Percentiles rank a stretch among this genome's conserved stretches.
These are phyloP conservation scores for Boletus edulis DNA, from an alignment of 768 basidiomycete genomes.

Conservation along the genomic window DNA sequence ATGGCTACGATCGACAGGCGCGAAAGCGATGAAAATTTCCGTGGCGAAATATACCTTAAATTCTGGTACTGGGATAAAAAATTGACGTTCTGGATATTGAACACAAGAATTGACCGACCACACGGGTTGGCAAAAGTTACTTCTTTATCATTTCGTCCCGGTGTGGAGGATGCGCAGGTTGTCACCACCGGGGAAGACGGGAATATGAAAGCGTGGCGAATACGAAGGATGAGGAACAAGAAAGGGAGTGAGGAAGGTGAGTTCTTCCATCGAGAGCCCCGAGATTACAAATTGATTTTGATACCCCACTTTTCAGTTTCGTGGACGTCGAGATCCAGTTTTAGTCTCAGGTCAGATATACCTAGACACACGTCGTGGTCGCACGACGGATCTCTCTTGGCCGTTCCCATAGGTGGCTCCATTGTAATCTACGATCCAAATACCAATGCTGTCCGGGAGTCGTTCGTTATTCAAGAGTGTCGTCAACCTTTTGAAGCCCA, in stretches of 20 bases:
- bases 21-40: constrained; percentile 62
- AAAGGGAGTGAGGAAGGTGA: constrained; percentile 52
- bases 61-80: constrained; percentile 84
- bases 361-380: constrained; percentile 77
- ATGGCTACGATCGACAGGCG: constrained; percentile 88
- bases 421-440: constrained; percentile 74
- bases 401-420: constrained; percentile 62
- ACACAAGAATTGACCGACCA: constrained; percentile 86
- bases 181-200: constrained; percentile 78
- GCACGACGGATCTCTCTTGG: constrained; percentile 81
- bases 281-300: not conserved
- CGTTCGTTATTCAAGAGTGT: constrained; percentile 58
- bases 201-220: constrained; percentile 77
- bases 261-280: constrained; percentile 14
- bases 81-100: constrained; percentile 64
- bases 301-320: constrained; percentile 33
- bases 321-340: constrained; percentile 79
- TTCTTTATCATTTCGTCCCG: constrained; percentile 67
- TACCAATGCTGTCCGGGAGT: constrained; percentile 57
- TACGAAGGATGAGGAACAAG: constrained; percentile 46
- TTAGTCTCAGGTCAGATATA: constrained; percentile 63
- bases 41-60: constrained; percentile 77
- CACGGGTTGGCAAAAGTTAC: constrained; percentile 68
- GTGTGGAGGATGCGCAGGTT: constrained; percentile 41
- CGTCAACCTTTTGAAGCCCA: constrained; percentile 41